phyloP scores from a whole-genome alignment of 164 flowering plant genomes.

The Nelumbo lutea region DNA sequence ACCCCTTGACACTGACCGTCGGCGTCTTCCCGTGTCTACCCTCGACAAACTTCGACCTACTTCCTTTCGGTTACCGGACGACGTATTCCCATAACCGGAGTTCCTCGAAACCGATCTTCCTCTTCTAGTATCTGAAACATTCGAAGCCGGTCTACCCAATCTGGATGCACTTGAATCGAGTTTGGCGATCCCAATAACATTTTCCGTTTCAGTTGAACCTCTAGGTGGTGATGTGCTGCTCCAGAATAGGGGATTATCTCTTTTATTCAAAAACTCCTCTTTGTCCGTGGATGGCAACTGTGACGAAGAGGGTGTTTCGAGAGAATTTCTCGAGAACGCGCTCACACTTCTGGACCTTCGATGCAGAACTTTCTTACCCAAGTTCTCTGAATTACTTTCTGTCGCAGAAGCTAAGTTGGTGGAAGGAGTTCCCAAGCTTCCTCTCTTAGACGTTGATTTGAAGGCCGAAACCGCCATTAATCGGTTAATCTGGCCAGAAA shows the following conservation, averaged over 20 bases:
- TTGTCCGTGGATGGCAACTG: neutral
- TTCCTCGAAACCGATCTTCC: slow-evolving; percentile 53
- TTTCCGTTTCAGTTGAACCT: slow-evolving; percentile 13
- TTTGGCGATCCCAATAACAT: slow-evolving; percentile 2
- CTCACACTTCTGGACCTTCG: slow-evolving; percentile 68
- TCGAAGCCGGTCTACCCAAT: neutral
- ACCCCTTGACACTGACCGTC: slow-evolving; percentile 36
- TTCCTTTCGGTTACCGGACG: slow-evolving; percentile 19
- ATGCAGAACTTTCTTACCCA: slow-evolving; percentile 20
- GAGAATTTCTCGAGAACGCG: slow-evolving; percentile 33
- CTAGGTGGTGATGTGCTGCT: slow-evolving; percentile 23
- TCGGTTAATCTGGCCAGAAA: neutral
- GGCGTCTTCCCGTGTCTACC: slow-evolving; percentile 34
- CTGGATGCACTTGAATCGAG: slow-evolving; percentile 1
- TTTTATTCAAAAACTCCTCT: slow-evolving; percentile 40
- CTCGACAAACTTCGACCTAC: slow-evolving; percentile 54
- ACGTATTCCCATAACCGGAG: slow-evolving; percentile 9
- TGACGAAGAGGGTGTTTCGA: neutral
- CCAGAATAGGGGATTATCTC: slow-evolving; percentile 71
- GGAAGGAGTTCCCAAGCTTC: slow-evolving; percentile 15
- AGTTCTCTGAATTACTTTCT: slow-evolving; percentile 16
- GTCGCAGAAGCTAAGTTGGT: slow-evolving; percentile 9
- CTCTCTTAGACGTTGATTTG: slow-evolving; percentile 56
- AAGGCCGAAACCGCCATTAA: slow-evolving; percentile 60
- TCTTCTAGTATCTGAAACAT: slow-evolving; percentile 30